phyloP scores from a whole-genome alignment of 2,329 filamentous ascomycete species.

The Sclerotinia trifoliorum region DNA sequence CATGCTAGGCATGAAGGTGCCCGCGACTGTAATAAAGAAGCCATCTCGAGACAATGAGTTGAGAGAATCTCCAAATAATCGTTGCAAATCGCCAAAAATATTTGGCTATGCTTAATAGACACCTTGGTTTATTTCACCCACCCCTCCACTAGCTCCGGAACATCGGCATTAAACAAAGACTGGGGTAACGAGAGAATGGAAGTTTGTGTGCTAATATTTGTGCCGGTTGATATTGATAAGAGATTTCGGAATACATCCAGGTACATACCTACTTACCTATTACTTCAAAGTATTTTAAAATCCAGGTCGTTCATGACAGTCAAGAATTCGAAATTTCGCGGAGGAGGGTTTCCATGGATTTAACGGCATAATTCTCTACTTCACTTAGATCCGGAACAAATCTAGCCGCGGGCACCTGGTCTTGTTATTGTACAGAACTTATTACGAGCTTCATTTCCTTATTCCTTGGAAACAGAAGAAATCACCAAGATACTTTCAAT shows the following conservation, averaged over 20 bases:
- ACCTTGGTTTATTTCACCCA: conserved; percentile 8
- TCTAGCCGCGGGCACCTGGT: conserved; percentile 11
- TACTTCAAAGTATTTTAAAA: neutral
- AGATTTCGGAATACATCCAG: conserved; percentile 8
- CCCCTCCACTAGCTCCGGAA: conserved; percentile 13
- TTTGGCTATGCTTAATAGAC: conserved; percentile 14
- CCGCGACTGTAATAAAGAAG: conserved; percentile 33
- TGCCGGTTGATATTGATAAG: conserved; percentile 6
- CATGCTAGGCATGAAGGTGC: conserved; percentile 37
- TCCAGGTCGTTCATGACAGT: neutral
- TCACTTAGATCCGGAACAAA: neutral
- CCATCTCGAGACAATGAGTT: conserved; percentile 31
- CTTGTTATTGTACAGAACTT: neutral
- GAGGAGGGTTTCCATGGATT: neutral
- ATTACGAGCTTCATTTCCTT: conserved; percentile 10
- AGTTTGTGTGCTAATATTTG: conserved; percentile 7
- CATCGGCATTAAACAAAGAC: conserved; percentile 3
- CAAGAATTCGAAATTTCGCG: neutral
- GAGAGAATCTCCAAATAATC: neutral
- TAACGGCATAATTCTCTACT: conserved; percentile 1
- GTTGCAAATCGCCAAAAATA: conserved; percentile 19
- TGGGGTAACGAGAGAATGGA: conserved; percentile 2
- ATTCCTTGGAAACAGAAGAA: conserved; percentile 6
- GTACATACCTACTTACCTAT: too few species aligned
- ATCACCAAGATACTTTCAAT: neutral